phyloP scores from a whole-genome alignment of 768 basidiomycete species.

The Calocybe gangraenosa region DNA sequence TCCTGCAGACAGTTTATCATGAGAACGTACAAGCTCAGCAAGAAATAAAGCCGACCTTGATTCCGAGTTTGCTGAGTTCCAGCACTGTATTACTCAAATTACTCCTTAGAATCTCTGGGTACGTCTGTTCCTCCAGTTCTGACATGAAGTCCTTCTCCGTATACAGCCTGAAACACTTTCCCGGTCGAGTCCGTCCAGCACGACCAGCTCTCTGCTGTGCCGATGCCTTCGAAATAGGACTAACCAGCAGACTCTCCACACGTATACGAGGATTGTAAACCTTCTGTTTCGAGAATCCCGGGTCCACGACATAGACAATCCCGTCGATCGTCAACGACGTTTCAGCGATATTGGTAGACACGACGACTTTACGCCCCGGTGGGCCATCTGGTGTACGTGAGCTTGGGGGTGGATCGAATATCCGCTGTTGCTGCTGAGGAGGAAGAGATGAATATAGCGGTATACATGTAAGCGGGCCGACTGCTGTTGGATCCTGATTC shows the following conservation, averaged over 20 bases:
- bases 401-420: slow-evolving; percentile 86
- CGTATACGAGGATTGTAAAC: slow-evolving; percentile 97
- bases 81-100: slow-evolving; percentile 93
- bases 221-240: slow-evolving; percentile 94
- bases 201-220: slow-evolving; percentile 96
- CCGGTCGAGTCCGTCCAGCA: slow-evolving; percentile 92
- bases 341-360: slow-evolving; percentile 97
- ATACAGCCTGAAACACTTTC: slow-evolving; percentile 96
- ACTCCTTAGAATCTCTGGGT: slow-evolving; percentile 92
- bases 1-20: slow-evolving; percentile 42
- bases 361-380: slow-evolving; percentile 88
- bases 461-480: slow-evolving; percentile 86
- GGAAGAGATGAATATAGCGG: slow-evolving; percentile 95
- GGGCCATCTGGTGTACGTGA: slow-evolving; percentile 61
- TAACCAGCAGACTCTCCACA: slow-evolving; percentile 89
- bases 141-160: slow-evolving; percentile 96
- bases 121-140: slow-evolving; percentile 95
- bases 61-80: slow-evolving; percentile 90
- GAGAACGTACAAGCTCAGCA: neutral
- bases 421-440: slow-evolving; percentile 91
- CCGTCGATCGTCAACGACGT: slow-evolving; percentile 97
- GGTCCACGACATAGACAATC: slow-evolving; percentile 99
- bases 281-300: slow-evolving; percentile 97
- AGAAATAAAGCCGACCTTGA: slow-evolving; percentile 50
- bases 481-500: slow-evolving; percentile 63